Evolutionary conservation across 2,329 filamentous ascomycete genomes (phyloP).

Genomic region (Drechslerella coelobrocha): DNA sequence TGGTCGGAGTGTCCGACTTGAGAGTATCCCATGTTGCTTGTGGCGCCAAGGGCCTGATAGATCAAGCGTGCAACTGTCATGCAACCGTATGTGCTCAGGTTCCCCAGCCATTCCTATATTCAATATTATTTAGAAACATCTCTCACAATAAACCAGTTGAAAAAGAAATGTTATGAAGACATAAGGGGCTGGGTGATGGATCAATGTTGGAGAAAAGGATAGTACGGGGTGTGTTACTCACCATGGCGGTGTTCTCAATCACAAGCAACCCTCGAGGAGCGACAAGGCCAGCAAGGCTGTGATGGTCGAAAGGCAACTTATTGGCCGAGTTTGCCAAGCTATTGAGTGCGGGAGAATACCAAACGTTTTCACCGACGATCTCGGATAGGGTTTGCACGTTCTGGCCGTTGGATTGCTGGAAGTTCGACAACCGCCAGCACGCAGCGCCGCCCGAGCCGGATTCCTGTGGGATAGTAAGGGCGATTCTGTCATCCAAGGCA

Average conservation of each 20-base stretch:
- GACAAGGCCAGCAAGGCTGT: conserved; percentile 66
- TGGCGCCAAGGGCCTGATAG: conserved; percentile 65
- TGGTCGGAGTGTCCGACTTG: conserved; percentile 65
- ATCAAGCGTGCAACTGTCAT: conserved; percentile 66
- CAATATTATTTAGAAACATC: conserved; percentile 2
- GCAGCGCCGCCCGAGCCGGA: conserved; percentile 68
- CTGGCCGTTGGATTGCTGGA: conserved; percentile 63
- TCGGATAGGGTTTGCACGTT: conserved; percentile 68
- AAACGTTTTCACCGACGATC: conserved; percentile 69
- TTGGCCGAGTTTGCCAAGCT: conserved; percentile 62
- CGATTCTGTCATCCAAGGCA: conserved; percentile 67
- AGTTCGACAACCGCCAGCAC: conserved; percentile 67
- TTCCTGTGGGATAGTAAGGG: conserved; percentile 69
- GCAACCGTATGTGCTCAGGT: conserved; percentile 65
- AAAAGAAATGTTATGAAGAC: too few relatives aligned
- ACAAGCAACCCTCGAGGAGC: conserved; percentile 66
- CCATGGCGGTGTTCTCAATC: conserved; percentile 65
- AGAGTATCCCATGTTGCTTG: conserved; percentile 67
- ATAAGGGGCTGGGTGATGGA: not conserved
- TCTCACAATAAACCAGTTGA: not conserved
- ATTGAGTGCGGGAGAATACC: conserved; percentile 68
- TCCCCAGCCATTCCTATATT: conserved; percentile 65
- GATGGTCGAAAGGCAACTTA: conserved; percentile 66
- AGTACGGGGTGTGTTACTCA: conserved; percentile 4
- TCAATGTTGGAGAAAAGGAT: not conserved